phyloP scores from a whole-genome alignment of 2,329 filamentous ascomycete genomes.

The Trichoderma endophyticum region DNA sequence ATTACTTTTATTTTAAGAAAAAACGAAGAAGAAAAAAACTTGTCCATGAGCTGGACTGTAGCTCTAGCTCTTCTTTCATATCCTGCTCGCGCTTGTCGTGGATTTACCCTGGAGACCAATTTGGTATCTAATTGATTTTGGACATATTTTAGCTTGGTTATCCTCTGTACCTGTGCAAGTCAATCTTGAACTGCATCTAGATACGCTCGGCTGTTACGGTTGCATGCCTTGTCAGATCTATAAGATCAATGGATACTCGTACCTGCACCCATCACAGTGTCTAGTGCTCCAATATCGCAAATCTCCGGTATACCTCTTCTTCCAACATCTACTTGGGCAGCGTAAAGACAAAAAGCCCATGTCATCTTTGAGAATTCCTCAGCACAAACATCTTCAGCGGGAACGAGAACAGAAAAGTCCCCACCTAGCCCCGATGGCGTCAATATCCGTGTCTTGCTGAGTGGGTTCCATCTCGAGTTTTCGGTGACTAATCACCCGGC shows the following conservation, averaged over 20 bases:
- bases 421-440: conserved; percentile 18
- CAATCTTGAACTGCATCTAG: background rate
- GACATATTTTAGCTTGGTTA: background rate
- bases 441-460: conserved; percentile 2
- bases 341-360: background rate
- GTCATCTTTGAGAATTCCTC: background rate
- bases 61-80: background rate
- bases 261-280: too few species aligned
- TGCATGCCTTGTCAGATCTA: background rate
- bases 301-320: background rate
- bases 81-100: background rate
- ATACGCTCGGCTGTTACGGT: background rate
- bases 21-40: too few species aligned
- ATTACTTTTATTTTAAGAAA: background rate
- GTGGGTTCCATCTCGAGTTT: conserved; percentile 15
- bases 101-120: background rate
- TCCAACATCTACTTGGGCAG: background rate
- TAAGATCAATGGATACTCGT: too few species aligned
- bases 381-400: background rate
- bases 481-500: conserved; percentile 18
- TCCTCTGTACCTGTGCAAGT: background rate
- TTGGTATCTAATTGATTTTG: background rate
- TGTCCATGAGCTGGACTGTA: too few species aligned
- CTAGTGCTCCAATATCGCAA: background rate
- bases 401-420: background rate